Evolutionary conservation across 2,329 filamentous ascomycete genomes (phyloP).

Genomic region (Colletotrichum liaoningense): DNA sequence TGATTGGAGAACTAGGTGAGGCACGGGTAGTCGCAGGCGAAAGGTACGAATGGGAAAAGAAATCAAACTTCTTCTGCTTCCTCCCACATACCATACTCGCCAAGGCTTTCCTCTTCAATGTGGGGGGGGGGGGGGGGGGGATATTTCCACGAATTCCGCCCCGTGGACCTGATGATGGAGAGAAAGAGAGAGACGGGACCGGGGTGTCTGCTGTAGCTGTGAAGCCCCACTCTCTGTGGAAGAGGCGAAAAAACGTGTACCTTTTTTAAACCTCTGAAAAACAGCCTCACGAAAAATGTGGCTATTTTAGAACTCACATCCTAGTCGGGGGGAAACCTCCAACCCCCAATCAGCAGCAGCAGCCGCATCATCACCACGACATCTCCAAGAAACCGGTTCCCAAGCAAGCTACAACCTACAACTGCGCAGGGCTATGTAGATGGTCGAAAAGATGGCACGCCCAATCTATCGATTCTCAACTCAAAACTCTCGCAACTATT

Average conservation of each 20-base stretch:
- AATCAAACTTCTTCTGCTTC: background rate
- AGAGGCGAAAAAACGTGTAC: background rate
- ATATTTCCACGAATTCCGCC: too few relatives aligned
- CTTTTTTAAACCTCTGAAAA: background rate
- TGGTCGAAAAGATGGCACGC: background rate
- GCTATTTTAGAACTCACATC: conserved; percentile 4
- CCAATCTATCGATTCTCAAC: background rate
- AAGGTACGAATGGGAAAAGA: background rate
- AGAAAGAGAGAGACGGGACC: background rate
- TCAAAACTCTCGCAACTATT: background rate
- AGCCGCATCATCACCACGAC: background rate
- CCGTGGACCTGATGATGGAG: background rate
- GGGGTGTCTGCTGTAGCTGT: too few relatives aligned
- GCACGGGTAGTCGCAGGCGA: too few relatives aligned
- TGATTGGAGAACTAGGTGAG: background rate
- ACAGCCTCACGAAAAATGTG: background rate
- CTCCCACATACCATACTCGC: background rate
- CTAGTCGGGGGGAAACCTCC: background rate
- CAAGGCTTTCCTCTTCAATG: background rate
- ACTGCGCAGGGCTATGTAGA: too few relatives aligned
- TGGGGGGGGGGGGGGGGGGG: too few relatives aligned
- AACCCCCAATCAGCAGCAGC: background rate
- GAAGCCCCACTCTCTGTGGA: too few relatives aligned
- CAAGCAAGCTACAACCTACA: background rate
- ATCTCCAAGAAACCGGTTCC: background rate